Conservation (phyloP, 768 basidiomycete species). For the Zangia roseola region DNA sequence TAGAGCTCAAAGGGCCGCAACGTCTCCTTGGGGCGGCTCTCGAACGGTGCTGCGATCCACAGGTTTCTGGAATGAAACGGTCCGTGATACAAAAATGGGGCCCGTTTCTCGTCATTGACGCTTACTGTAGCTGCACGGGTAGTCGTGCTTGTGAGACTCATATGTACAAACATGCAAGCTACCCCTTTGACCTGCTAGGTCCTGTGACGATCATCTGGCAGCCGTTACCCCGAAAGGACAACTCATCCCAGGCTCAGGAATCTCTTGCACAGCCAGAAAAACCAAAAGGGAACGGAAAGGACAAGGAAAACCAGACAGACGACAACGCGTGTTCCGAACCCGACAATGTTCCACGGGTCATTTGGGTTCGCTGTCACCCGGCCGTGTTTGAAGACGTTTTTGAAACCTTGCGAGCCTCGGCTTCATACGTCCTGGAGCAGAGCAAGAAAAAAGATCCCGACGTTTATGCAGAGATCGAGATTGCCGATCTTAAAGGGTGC, state of each 20-base stretch:
- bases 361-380: conserved; percentile 86
- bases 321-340: conserved; percentile 6
- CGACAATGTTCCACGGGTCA: conserved; percentile 33
- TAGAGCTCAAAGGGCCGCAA: conserved; percentile 72
- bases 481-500: conserved; percentile 68
- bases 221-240: conserved; percentile 28
- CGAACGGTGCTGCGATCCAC: conserved; percentile 61
- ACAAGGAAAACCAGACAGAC: conserved; percentile 34
- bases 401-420: conserved; percentile 47
- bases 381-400: conserved; percentile 60
- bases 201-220: conserved; percentile 78
- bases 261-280: conserved; percentile 6
- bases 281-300: conserved; percentile 4
- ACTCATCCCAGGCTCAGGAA: not conserved
- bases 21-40: conserved; percentile 50
- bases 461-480: conserved; percentile 46
- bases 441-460: conserved; percentile 25
- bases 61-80: conserved; percentile 65
- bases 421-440: conserved; percentile 48
- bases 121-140: conserved; percentile 58
- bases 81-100: conserved; percentile 25
- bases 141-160: conserved; percentile 64
- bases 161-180: conserved; percentile 59
- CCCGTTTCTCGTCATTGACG: conserved; percentile 1
- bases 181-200: conserved; percentile 70